phyloP scores from a whole-genome alignment of 2,329 filamentous ascomycete species.

The Ceratocystiopsis sp. region DNA sequence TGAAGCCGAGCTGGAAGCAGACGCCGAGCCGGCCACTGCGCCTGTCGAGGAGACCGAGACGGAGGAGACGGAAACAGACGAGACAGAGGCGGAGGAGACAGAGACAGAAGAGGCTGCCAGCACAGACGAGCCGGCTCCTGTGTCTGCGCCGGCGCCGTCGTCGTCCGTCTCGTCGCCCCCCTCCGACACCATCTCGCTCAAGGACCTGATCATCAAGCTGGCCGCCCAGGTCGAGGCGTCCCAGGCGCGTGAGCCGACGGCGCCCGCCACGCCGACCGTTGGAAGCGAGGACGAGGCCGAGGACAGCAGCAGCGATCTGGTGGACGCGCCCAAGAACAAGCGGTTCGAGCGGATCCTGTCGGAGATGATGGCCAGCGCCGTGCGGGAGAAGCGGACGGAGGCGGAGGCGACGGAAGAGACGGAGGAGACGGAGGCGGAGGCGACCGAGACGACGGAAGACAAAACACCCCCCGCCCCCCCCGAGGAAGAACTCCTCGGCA shows the following conservation, averaged over 20 bases:
- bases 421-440: background rate
- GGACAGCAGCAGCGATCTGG: too few species aligned
- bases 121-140: background rate
- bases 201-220: constrained; percentile 34
- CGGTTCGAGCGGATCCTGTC: constrained; percentile 35
- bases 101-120: background rate
- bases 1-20: background rate
- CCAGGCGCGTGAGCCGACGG: constrained; percentile 1
- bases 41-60: background rate
- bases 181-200: constrained; percentile 16
- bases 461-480: background rate
- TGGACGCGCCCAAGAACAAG: constrained; percentile 23
- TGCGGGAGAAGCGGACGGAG: constrained; percentile 4
- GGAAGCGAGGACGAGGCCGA: constrained; percentile 3
- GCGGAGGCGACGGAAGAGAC: background rate
- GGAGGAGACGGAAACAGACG: background rate
- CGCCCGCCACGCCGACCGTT: background rate
- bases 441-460: background rate
- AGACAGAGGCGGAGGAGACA: constrained; percentile 8
- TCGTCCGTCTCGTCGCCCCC: background rate
- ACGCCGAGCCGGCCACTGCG: background rate
- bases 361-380: constrained; percentile 25
- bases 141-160: background rate
- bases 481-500: constrained; percentile 36
- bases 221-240: constrained; percentile 25